Evolutionary conservation across 2,329 filamentous ascomycete genomes (phyloP).

Genomic region (Aspergillus bombycis): DNA sequence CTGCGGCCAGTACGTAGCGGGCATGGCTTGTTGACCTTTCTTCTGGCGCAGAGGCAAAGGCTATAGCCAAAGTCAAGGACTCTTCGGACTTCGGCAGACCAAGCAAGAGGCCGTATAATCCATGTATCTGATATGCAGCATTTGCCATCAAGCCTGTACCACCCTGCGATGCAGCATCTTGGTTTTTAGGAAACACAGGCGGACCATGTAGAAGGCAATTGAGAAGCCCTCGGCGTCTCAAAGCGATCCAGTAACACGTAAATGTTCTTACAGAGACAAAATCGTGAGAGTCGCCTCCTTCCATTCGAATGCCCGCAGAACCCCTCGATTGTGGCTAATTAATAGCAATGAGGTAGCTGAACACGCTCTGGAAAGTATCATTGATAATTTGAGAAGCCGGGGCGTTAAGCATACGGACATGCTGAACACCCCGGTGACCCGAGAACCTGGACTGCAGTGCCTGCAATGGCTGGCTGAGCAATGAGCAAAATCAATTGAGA

Average conservation of each 20-base stretch:
- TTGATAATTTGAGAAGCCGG: neutral
- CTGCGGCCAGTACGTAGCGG: neutral
- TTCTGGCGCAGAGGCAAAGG: neutral
- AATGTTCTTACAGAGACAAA: neutral
- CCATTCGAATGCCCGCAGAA: neutral
- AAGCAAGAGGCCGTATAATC: neutral
- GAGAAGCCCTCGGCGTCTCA: too few species aligned
- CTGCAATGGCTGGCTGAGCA: neutral
- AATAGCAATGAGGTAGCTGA: too few species aligned
- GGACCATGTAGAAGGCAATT: too few species aligned
- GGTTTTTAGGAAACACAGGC: neutral
- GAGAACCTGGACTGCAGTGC: neutral
- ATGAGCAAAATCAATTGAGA: neutral
- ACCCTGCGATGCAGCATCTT: neutral
- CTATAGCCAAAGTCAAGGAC: neutral
- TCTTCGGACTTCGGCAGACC: too few species aligned
- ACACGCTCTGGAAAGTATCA: neutral
- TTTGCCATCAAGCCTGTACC: neutral
- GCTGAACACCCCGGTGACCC: neutral
- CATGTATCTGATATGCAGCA: neutral
- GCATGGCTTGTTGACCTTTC: neutral
- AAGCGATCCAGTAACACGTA: too few species aligned
- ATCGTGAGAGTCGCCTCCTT: neutral
- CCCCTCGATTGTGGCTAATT: neutral
- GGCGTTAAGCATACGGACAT: neutral